A percentile compares a stretch with the other conserved stretches of the same genome.
phyloP scores from a whole-genome alignment of 371 early-diverging fungal species.

The Haplosporangium sp. region DNA sequence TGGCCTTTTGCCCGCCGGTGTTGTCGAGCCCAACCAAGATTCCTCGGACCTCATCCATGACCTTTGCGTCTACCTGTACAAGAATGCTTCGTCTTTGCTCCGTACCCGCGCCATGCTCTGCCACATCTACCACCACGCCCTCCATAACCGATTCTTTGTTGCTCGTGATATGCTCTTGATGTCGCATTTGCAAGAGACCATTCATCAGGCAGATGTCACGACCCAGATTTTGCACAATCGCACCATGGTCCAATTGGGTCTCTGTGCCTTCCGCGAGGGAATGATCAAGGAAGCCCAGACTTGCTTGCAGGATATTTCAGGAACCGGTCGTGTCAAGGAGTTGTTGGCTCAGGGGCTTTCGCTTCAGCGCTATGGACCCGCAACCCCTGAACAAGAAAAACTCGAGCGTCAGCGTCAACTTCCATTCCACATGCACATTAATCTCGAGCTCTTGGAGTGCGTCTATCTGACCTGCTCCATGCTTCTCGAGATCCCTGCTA shows the following conservation, averaged over 20 bases:
- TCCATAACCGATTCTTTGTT: slow-evolving; percentile 91
- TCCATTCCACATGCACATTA: slow-evolving; percentile 99
- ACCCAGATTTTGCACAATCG: slow-evolving; percentile 98
- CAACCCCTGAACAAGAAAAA: slow-evolving; percentile 89
- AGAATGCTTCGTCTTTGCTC: slow-evolving; percentile 83
- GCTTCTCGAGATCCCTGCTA: slow-evolving; percentile 96
- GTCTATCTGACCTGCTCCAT: slow-evolving; percentile 95
- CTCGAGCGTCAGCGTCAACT: slow-evolving; percentile 93
- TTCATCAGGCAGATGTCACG: slow-evolving; percentile 88
- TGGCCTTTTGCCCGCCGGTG: slow-evolving; percentile 55
- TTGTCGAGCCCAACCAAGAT: slow-evolving; percentile 60
- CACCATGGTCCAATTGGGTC: slow-evolving; percentile 94
- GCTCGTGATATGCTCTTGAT: slow-evolving; percentile 97
- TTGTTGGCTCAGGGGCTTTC: slow-evolving; percentile 94
- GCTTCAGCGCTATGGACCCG: slow-evolving; percentile 74
- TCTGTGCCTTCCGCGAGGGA: slow-evolving; percentile 97
- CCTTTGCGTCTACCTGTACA: slow-evolving; percentile 91
- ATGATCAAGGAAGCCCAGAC: slow-evolving; percentile 88
- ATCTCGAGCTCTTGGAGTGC: slow-evolving; percentile 97
- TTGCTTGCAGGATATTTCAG: slow-evolving; percentile 91
- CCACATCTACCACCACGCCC: slow-evolving; percentile 96
- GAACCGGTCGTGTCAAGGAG: slow-evolving; percentile 91
- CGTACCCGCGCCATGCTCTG: slow-evolving; percentile 96
- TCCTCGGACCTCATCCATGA: slow-evolving; percentile 75
- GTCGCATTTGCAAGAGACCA: slow-evolving; percentile 96